A percentile compares a stretch with the other conserved stretches of the same genome.
Conservation (phyloP, 176 grass and related monocot genomes). For the Oryza glumipatula region DNA sequence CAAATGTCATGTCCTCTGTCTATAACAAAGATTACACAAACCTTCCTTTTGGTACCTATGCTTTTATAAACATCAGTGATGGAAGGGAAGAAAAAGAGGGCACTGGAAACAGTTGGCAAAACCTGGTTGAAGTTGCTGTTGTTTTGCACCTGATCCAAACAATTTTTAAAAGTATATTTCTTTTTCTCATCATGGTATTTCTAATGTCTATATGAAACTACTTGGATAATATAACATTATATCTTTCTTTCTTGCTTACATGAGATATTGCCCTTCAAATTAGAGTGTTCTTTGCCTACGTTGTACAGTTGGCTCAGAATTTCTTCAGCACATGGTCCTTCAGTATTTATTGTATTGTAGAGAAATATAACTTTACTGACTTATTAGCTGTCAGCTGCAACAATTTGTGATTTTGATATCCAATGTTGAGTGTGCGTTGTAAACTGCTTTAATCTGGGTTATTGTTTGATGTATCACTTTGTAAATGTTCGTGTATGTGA, state of each 20-base stretch:
- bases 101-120: constrained; percentile 53
- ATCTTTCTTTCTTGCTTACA: not conserved
- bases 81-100: constrained; percentile 74
- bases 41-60: constrained; percentile 55
- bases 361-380: too few species aligned
- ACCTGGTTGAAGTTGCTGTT: constrained; percentile 77
- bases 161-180: constrained; percentile 63
- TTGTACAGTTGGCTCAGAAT: not conserved
- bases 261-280: not conserved
- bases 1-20: constrained; percentile 52
- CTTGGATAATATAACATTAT: not conserved
- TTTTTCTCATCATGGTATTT: not conserved
- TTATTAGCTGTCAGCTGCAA: not conserved
- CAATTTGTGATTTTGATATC: not conserved
- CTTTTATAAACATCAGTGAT: constrained; percentile 66
- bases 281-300: not conserved
- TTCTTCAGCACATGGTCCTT: not conserved
- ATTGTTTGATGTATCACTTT: too few species aligned
- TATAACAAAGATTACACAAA: constrained; percentile 61
- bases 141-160: constrained; percentile 58
- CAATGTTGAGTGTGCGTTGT: not conserved
- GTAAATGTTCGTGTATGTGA: too few species aligned
- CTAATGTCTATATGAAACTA: not conserved
- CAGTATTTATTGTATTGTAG: too few species aligned
- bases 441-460: too few species aligned